A percentile compares a stretch with the other conserved stretches of the same genome.
Conservation (phyloP, 192 early-diverging fungal species). For the Gonapodya prolifera region DNA sequence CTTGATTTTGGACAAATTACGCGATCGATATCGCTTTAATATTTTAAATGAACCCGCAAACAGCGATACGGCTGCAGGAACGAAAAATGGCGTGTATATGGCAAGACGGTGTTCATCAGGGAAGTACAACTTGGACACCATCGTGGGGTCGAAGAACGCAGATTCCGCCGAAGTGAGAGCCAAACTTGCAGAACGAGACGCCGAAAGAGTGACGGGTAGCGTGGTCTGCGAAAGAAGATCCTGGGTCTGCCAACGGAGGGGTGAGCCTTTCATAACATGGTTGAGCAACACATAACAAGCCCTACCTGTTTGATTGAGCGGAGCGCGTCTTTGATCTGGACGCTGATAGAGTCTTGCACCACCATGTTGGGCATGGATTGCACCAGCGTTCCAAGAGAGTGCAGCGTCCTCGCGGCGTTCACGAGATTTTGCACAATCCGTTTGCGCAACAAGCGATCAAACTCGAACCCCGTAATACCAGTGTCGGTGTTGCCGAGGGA, state of each 20-base stretch:
- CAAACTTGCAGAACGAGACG: constrained; percentile 40
- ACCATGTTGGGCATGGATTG: constrained; percentile 81
- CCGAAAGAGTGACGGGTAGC: constrained; percentile 13
- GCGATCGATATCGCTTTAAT: constrained; percentile 3
- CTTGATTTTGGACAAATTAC: background rate
- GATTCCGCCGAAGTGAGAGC: constrained; percentile 62
- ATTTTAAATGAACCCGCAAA: constrained; percentile 39
- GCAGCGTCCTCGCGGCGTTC: constrained; percentile 60
- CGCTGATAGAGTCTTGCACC: constrained; percentile 73
- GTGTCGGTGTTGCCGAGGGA: constrained; percentile 28
- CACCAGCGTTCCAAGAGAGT: constrained; percentile 67
- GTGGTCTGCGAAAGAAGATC: background rate
- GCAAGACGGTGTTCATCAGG: constrained; percentile 97
- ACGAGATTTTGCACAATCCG: constrained; percentile 60
- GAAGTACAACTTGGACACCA: constrained; percentile 97
- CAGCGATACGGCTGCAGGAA: constrained; percentile 69
- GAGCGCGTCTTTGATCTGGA: constrained; percentile 33
- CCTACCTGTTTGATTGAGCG: background rate
- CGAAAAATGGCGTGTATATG: constrained; percentile 91
- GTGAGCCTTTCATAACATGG: too few relatives aligned
- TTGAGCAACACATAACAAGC: constrained; percentile 3
- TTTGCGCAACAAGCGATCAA: constrained; percentile 57
- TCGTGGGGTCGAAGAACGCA: constrained; percentile 95
- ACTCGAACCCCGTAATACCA: constrained; percentile 72
- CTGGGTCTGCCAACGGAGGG: constrained; percentile 2